Evolutionary conservation across 148 eudicot species (phyloP).

Genomic region (Vaccinium vitisidaea): DNA sequence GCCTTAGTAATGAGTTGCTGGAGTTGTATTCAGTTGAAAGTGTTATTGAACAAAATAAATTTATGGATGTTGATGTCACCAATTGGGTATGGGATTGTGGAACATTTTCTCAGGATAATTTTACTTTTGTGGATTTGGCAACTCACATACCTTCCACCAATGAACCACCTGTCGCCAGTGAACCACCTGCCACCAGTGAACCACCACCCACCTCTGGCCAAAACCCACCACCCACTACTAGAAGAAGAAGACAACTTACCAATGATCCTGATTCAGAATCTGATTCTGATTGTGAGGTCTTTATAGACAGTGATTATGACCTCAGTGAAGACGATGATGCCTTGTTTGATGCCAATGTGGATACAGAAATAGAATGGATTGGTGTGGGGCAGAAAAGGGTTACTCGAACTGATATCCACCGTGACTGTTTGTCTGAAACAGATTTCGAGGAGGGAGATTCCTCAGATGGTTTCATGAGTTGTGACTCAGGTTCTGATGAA

Average conservation of each 20-base stretch:
- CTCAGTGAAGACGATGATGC: background rate
- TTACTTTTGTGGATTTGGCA: background rate
- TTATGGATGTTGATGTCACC: background rate
- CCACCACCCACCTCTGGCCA: background rate
- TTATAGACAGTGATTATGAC: background rate
- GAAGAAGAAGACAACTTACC: background rate
- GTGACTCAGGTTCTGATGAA: background rate
- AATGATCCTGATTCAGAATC: background rate
- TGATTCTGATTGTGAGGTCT: background rate
- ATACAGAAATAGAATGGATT: background rate
- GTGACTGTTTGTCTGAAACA: background rate
- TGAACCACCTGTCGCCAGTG: too few species aligned
- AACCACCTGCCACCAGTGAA: background rate
- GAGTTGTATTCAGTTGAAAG: background rate
- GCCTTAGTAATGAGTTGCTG: background rate
- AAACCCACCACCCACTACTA: background rate
- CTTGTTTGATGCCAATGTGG: background rate
- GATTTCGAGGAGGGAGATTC: too few species aligned
- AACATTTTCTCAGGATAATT: background rate
- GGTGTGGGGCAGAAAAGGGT: background rate
- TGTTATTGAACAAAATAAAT: background rate
- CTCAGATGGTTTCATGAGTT: background rate
- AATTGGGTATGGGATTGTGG: background rate
- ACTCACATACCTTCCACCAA: background rate
- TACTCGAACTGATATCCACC: background rate